A percentile compares a stretch with the other conserved stretches of the same genome.
These are phyloP conservation scores for Ustilago loliicola DNA, from an alignment of 1,284 basidiomycete species.

Conservation along the genomic window DNA sequence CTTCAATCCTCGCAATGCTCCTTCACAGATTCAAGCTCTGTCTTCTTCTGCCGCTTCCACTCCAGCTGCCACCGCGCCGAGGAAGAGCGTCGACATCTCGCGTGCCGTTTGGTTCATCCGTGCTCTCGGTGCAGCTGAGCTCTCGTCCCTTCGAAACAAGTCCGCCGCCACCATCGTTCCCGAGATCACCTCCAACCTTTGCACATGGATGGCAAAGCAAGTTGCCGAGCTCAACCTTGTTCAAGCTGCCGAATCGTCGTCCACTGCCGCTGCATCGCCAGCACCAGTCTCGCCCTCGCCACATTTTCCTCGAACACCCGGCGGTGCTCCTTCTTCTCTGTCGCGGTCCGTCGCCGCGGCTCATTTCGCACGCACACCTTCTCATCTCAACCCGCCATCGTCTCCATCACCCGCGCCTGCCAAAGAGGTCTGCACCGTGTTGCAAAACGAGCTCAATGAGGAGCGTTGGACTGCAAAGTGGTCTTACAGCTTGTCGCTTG, in stretches of 20 bases:
- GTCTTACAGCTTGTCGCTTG: slow-evolving; percentile 76
- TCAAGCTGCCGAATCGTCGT: slow-evolving; percentile 34
- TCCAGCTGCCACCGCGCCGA: slow-evolving; percentile 73
- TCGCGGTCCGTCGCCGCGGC: slow-evolving; percentile 31
- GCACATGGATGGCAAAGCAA: slow-evolving; percentile 90
- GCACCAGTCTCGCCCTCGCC: slow-evolving; percentile 36
- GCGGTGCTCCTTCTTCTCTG: slow-evolving; percentile 17
- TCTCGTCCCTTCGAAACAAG: slow-evolving; percentile 69
- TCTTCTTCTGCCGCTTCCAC: slow-evolving; percentile 7
- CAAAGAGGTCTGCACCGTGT: slow-evolving; percentile 31
- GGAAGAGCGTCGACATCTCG: slow-evolving; percentile 79
- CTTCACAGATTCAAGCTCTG: slow-evolving; percentile 7
- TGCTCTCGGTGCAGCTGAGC: slow-evolving; percentile 94
- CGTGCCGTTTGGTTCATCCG: slow-evolving; percentile 95
- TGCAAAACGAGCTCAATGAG: slow-evolving; percentile 75
- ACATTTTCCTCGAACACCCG: slow-evolving; percentile 27
- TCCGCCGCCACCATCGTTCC: slow-evolving; percentile 78
- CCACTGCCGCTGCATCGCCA: slow-evolving; percentile 45
- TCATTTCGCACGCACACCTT: slow-evolving; percentile 29
- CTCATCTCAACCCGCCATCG: slow-evolving; percentile 20
- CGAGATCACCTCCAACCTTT: slow-evolving; percentile 89
- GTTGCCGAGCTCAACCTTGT: slow-evolving; percentile 78
- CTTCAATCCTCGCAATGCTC: slow-evolving; percentile 19
- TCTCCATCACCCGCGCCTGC: slow-evolving; percentile 19
- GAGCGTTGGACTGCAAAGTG: slow-evolving; percentile 85